Evolutionary conservation across 352 stramenopile species (phyloP), one percentile per base, ranked within the genome.

Genomic region (Pilasporangium apinafurcum): DNA sequence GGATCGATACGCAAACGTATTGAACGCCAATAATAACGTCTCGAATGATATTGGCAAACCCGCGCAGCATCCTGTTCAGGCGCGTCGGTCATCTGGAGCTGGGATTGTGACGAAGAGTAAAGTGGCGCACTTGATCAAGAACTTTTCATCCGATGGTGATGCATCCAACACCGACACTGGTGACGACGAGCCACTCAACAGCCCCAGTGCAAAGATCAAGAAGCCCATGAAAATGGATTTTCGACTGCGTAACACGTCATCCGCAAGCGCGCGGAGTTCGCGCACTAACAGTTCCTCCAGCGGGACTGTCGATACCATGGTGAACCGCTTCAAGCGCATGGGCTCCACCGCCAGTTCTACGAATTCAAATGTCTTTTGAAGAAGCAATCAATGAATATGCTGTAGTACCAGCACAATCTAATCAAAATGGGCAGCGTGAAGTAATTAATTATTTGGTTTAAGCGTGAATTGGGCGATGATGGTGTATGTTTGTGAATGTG

Each of bases 51-150:
- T 38, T 42, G 58, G n/a, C 10, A 48, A 18, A 44, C 43, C 43
- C 40, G 58, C 39, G 28, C 44, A 18, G 25, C 38, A 46, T 25
- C 30, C 28, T 32, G 47, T 29, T 26, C 34, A 42, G 5, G 14
- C 44, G 48, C 5, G 46, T 40, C 9, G 44, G 49, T 29, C 36
- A 21, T 10, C 40, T 36, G 2, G 51, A 37, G 25, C n/a, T 13
- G 25, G 26, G 5, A 17, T 25, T 8, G 32, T 33, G 42, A 56
- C 48, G 25, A 66, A 53, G 24, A 83, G 54, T 53, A 83, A 83
- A 33, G 62, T 87, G 20, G 71, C 75, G 20, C 57, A 74, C 45
- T 50, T 87, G 44, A 84, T 85, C 56, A 85, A 85, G 58, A 87
- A 83, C 55, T 87, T 83, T 24, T 80, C 67, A 8, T 32, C 25